Base-by-base conservation (phyloP, 805 yeast genomes). In the Torulaspora indica region DNA sequence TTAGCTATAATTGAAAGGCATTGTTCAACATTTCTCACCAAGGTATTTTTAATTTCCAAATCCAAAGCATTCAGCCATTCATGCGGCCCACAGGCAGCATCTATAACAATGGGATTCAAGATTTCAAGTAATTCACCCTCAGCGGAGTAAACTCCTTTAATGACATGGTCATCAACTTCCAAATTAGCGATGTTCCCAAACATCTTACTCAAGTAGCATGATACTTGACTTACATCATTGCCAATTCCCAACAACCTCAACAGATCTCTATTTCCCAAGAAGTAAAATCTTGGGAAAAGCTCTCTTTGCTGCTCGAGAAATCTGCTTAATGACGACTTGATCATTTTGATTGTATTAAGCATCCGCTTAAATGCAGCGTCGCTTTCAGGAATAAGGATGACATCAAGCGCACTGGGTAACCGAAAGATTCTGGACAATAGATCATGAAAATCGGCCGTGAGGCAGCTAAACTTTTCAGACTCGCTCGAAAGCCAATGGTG, bases 181-280 rank as follows among this genome's bases (percentile, higher is more conserved):
- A 86, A 51, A 2, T 68, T 56, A 0, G 72, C 52, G 2, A 88
- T 67, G 1, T 91, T 95, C 4, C 78, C 61, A 59, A 85, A 89
- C 81, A 89, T 75, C 55, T 85, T 85, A 37, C 71, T 69, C 39
- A 89, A 64, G 55, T 83, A 89, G 36, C 70, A 73, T 13, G 81
- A 79, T 3, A 82, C 69, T 5, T 70, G 52, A 2, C 36, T 33
- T 1, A 77, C 53, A 50, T 81, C 75, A 4, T 59, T 65, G 0
- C 78, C 67, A 40, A 81, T 75, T 2, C 97, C 96, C 28, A 91
- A 75, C 31, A 91, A 75, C 48, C 87, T 95, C 27, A 91, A 67
- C 24, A 91, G 65, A 59, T 91, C 96, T 47, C 89, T 96, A 59
- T 91, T 91, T 5, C 97, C 96, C 22, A 91, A 67, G 58, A 91